phyloP scores from a whole-genome alignment of 2,329 filamentous ascomycete genomes.

The Talaromyces piceae region DNA sequence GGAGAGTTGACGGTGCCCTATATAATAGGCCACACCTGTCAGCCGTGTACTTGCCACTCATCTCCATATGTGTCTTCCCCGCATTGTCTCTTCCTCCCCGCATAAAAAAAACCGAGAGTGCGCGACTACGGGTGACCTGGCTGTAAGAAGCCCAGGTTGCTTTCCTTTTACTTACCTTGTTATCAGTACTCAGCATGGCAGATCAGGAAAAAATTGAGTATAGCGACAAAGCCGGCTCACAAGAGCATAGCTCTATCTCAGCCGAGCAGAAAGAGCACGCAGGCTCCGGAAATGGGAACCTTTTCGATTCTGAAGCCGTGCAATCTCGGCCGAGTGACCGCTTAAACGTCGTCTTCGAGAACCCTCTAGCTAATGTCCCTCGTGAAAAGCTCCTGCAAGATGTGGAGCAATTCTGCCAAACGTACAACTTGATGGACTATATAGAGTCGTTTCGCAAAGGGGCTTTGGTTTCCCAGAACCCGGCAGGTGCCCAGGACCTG shows the following conservation, averaged over 20 bases:
- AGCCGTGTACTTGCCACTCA: neutral
- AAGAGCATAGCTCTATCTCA: conserved; percentile 4
- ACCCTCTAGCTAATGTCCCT: conserved; percentile 49
- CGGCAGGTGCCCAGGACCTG: conserved; percentile 42
- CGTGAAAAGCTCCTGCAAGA: conserved; percentile 46
- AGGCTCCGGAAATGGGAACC: conserved; percentile 4
- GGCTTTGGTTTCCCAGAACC: conserved; percentile 46
- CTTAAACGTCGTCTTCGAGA: conserved; percentile 40
- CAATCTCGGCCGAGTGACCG: conserved; percentile 18
- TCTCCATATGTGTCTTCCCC: neutral
- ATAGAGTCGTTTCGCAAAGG: conserved; percentile 45
- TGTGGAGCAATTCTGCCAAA: conserved; percentile 47
- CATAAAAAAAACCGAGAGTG: neutral
- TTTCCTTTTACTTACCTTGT: neutral
- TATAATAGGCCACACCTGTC: neutral
- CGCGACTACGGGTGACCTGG: neutral
- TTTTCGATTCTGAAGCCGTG: conserved; percentile 17
- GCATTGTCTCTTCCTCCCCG: neutral
- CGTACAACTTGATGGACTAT: conserved; percentile 43
- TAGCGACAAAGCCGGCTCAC: conserved; percentile 2
- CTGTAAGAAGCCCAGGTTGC: neutral
- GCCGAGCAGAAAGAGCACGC: conserved; percentile 13
- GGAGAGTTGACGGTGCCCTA: neutral
- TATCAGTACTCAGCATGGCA: conserved; percentile 3
- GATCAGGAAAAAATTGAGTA: conserved; percentile 4